Percentiles rank a stretch among this genome's conserved stretches.
Evolutionary conservation across 805 yeast species (phyloP).

Genomic region (Cyberlindnera mississippiensis): DNA sequence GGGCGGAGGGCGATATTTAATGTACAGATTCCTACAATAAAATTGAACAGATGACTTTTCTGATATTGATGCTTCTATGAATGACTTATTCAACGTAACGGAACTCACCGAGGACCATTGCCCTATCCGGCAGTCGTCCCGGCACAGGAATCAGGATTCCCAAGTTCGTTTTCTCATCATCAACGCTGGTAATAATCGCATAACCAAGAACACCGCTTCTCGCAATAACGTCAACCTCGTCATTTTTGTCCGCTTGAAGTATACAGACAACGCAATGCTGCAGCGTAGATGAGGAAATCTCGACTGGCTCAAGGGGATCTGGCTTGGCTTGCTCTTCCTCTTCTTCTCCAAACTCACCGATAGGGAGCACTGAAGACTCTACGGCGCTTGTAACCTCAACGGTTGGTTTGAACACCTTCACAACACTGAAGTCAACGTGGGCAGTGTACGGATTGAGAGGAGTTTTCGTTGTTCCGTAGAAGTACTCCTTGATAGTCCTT

Average conservation of each 20-base stretch:
- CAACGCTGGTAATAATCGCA: conserved; percentile 53
- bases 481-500: conserved; percentile 76
- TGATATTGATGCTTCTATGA: too few species aligned
- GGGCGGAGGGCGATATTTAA: too few species aligned
- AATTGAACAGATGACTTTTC: too few species aligned
- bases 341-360: conserved; percentile 25
- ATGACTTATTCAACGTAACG: conserved; percentile 70
- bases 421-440: conserved; percentile 60
- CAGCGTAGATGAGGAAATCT: conserved; percentile 49
- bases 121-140: conserved; percentile 73
- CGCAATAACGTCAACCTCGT: conserved; percentile 43
- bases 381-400: conserved; percentile 12
- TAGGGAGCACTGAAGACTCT: conserved; percentile 25
- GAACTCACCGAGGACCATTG: conserved; percentile 69
- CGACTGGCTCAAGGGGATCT: conserved; percentile 31
- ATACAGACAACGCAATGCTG: conserved; percentile 77
- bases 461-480: conserved; percentile 69
- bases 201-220: conserved; percentile 71
- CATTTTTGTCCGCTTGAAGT: conserved; percentile 45
- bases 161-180: conserved; percentile 66
- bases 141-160: conserved; percentile 84
- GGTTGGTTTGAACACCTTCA: conserved; percentile 58
- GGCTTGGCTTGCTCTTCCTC: conserved; percentile 29
- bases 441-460: conserved; percentile 83
- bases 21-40: too few species aligned